These are phyloP conservation scores for Macaranga tanarius DNA, from an alignment of 441 rosid species.

Conservation along the genomic window DNA sequence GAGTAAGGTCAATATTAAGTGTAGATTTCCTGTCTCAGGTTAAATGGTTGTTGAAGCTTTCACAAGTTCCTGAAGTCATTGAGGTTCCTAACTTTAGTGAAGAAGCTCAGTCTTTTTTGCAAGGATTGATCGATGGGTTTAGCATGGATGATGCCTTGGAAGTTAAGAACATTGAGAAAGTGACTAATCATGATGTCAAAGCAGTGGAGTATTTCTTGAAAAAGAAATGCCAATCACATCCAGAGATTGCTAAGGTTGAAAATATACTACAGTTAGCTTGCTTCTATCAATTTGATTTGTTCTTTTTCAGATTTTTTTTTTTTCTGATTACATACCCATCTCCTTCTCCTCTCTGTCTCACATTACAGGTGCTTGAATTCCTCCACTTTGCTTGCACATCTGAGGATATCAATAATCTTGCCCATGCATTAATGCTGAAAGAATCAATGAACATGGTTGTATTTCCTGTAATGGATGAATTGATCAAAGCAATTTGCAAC, in stretches of 20 bases:
- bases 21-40: slow-evolving; percentile 45
- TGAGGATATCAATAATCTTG: slow-evolving; percentile 94
- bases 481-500: slow-evolving; percentile 54
- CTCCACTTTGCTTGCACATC: slow-evolving; percentile 97
- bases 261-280: not conserved
- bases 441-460: slow-evolving; percentile 60
- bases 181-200: slow-evolving; percentile 94
- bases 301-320: not conserved
- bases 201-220: slow-evolving; percentile 94
- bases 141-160: slow-evolving; percentile 72
- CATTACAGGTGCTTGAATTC: slow-evolving; percentile 77
- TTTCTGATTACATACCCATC: not conserved
- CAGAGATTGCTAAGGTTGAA: slow-evolving; percentile 79
- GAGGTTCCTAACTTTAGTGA: slow-evolving; percentile 81
- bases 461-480: slow-evolving; percentile 71
- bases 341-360: not conserved
- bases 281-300: not conserved
- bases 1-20: slow-evolving; percentile 4
- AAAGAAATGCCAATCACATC: slow-evolving; percentile 74
- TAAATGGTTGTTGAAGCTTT: slow-evolving; percentile 87
- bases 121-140: slow-evolving; percentile 65
- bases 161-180: slow-evolving; percentile 77
- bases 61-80: slow-evolving; percentile 60
- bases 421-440: slow-evolving; percentile 87
- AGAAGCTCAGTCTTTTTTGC: slow-evolving; percentile 63